Base-by-base conservation (phyloP, 2,329 filamentous ascomycete genomes). In the Cercospora sp. region DNA sequence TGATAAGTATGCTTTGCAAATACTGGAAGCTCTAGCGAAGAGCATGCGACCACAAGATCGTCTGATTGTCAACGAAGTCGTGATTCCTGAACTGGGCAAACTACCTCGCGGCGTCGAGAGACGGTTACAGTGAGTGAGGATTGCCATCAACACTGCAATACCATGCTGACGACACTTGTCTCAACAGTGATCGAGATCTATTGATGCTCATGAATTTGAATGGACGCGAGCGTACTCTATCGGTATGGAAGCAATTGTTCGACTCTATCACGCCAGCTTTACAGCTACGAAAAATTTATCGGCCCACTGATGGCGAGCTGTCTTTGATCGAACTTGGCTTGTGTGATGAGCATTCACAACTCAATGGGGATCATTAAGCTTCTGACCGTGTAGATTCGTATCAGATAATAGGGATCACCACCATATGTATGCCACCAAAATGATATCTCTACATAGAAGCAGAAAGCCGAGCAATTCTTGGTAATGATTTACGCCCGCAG, bases 1-100 rank as follows among this genome's bases (percentile, higher is more conserved):
- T 6, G 62, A 64, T n/a, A 64, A 64, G 51, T 64, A 64, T 28
- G 62, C 62, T 9, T 42, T 42, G 18, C 42, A 61, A 33, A 67
- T 26, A 63, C 66, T 48, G n/a, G 45, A 13, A 23, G 45, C 45
- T 18, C 2, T 48, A 13, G 45, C 45, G n/a, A 48, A 13, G 45
- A 48, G 45, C 10, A 48, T 48, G 45, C 45, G 45, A 23, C 45
- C 45, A 48, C 45, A 48, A 48, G 45, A 48, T 23, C 45, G 9
- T 6, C 1, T 48, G 45, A 48, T 48, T 13, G 20, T 48, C 9
- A 48, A 48, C 3, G 45, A 48, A 48, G 45, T 48, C 3, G 45
- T 48, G 45, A 23, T 48, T 48, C 45, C 45, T 3, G 45, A 48
- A 10, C 18, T 48, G 45, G 18, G 18, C 45, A 20, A 2, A 48